These are phyloP conservation scores for Vigna nakashimae DNA, from an alignment of 306 rosid genomes.

Conservation along the genomic window DNA sequence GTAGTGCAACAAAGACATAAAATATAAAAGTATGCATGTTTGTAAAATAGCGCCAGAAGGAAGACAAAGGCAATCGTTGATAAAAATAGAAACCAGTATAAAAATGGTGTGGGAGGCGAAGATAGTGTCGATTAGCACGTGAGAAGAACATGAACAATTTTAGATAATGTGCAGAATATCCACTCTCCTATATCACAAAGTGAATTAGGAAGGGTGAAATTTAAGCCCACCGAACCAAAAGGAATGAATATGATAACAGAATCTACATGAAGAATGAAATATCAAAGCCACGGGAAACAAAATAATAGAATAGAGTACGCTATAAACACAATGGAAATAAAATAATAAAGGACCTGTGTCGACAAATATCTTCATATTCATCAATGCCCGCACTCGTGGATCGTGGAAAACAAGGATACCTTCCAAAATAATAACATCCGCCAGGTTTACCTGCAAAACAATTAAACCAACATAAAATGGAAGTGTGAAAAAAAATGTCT, in stretches of 20 bases:
- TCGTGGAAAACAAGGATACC: constrained; percentile 98
- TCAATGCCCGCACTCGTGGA: constrained; percentile 86
- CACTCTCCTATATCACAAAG: constrained; percentile 11
- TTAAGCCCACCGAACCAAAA: neutral
- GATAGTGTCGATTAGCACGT: neutral
- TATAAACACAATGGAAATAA: constrained; percentile 29
- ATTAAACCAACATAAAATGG: constrained; percentile 37
- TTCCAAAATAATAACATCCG: constrained; percentile 96
- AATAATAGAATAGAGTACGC: neutral
- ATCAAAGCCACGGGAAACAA: constrained; percentile 15
- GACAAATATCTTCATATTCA: constrained; percentile 99
- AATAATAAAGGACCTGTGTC: constrained; percentile 91
- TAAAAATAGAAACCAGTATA: constrained; percentile 29
- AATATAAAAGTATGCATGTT: neutral
- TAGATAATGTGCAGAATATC: constrained; percentile 30
- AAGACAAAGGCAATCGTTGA: neutral
- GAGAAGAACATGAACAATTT: constrained; percentile 1
- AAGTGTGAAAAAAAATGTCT: neutral
- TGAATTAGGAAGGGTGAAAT: neutral
- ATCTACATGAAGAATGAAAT: constrained; percentile 18
- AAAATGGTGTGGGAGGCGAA: neutral
- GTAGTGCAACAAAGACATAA: constrained; percentile 37
- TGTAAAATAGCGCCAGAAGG: constrained; percentile 34
- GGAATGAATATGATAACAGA: constrained; percentile 32
- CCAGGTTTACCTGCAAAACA: constrained; percentile 82